phyloP scores from a whole-genome alignment of 257 asterid species.

The Plectranthus barbatus region DNA sequence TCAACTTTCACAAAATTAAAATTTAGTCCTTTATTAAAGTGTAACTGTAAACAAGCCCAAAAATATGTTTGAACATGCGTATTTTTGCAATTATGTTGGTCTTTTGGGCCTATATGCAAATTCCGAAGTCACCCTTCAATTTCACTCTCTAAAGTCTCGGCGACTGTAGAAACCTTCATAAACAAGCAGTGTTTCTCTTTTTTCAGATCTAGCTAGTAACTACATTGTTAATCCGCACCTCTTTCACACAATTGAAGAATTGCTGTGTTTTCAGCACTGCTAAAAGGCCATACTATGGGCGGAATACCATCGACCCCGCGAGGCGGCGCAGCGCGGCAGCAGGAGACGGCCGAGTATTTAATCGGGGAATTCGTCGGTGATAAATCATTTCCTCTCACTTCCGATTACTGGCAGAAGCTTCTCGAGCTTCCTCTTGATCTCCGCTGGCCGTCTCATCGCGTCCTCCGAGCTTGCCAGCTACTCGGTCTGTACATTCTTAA shows the following conservation, averaged over 20 bases:
- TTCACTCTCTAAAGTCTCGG: slow-evolving; percentile 3
- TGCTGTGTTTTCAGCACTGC: slow-evolving; percentile 4
- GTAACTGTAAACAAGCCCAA: too few relatives aligned
- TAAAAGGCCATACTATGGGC: slow-evolving; percentile 46
- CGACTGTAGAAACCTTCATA: slow-evolving; percentile 18
- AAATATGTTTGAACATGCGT: too few relatives aligned
- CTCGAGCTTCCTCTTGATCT: slow-evolving; percentile 82
- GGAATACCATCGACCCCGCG: slow-evolving; percentile 87
- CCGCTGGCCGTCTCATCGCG: slow-evolving; percentile 73
- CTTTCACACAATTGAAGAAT: background rate
- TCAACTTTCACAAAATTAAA: too few relatives aligned
- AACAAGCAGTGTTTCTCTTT: slow-evolving; percentile 7
- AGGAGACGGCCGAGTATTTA: slow-evolving; percentile 73
- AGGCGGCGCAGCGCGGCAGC: slow-evolving; percentile 51
- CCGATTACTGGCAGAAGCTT: slow-evolving; percentile 98
- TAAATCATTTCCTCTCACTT: slow-evolving; percentile 63
- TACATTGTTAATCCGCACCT: slow-evolving; percentile 11
- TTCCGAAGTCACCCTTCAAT: background rate
- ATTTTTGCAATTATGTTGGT: background rate
- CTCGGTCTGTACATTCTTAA: slow-evolving; percentile 48
- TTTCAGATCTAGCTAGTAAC: slow-evolving; percentile 28
- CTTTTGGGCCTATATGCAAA: background rate
- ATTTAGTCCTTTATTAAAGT: too few relatives aligned
- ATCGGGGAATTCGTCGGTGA: slow-evolving; percentile 72
- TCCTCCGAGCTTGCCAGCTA: slow-evolving; percentile 62